phyloP scores from a whole-genome alignment of 2,329 filamentous ascomycete genomes.

The Sclerotinia borealis region DNA sequence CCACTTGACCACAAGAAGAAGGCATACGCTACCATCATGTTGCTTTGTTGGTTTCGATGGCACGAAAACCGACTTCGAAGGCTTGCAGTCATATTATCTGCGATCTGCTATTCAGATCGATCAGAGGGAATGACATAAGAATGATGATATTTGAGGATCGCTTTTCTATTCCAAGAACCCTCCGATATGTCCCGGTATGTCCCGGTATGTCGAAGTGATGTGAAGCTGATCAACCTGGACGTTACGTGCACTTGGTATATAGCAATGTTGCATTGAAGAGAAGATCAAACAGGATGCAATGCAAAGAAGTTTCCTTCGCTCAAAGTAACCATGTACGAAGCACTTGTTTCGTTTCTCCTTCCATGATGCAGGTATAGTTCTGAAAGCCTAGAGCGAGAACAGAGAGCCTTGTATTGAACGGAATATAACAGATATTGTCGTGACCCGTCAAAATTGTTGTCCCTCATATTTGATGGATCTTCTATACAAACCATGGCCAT shows the following conservation, averaged over 20 bases:
- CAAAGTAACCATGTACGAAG: not conserved
- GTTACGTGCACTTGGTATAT: not conserved
- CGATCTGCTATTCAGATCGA: not conserved
- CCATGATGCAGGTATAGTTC: not conserved
- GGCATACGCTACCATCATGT: not conserved
- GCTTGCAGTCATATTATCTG: not conserved
- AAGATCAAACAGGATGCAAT: not conserved
- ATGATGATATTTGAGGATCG: not conserved
- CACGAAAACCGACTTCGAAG: not conserved
- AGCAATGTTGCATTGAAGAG: not conserved
- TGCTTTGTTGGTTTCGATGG: not conserved
- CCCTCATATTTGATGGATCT: not conserved
- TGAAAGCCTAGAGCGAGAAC: not conserved
- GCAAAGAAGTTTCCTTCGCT: not conserved
- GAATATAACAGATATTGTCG: not conserved
- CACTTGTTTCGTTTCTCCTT: not conserved
- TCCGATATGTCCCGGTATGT: no score
- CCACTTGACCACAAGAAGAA: not conserved
- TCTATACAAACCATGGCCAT: not conserved
- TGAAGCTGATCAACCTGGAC: not conserved
- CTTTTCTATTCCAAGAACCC: not conserved
- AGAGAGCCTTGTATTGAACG: not conserved
- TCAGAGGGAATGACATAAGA: not conserved
- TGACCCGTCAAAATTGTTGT: not conserved
- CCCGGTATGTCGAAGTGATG: not conserved